Evolutionary conservation across 495 filamentous ascomycete genomes (phyloP).

Genomic region (Mytilinidion resinicola): DNA sequence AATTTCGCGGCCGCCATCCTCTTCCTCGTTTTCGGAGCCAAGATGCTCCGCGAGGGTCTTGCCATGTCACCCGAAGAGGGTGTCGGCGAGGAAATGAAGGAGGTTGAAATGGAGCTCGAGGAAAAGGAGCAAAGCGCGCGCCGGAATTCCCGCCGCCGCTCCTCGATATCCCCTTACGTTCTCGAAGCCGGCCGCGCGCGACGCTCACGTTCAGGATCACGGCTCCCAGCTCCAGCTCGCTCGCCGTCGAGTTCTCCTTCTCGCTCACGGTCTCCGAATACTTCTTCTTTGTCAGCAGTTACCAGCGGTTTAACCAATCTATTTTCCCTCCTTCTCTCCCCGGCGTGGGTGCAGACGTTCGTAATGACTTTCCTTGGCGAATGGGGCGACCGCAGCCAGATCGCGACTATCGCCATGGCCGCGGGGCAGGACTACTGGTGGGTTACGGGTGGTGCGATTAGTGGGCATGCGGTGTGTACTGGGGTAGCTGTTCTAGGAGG

Average conservation of each 20-base stretch:
- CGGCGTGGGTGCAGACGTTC: slow-evolving; percentile 98
- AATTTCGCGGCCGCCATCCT: slow-evolving; percentile 76
- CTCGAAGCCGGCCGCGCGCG: slow-evolving; percentile 56
- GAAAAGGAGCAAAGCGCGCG: slow-evolving; percentile 69
- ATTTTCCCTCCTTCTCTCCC: slow-evolving; percentile 77
- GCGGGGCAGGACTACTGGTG: slow-evolving; percentile 98
- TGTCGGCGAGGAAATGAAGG: slow-evolving; percentile 90
- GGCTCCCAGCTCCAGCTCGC: slow-evolving; percentile 53
- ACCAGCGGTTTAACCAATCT: slow-evolving; percentile 74
- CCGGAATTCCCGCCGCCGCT: slow-evolving; percentile 47
- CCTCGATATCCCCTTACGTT: slow-evolving; percentile 55
- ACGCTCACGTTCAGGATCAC: slow-evolving; percentile 54
- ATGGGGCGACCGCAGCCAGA: slow-evolving; percentile 97
- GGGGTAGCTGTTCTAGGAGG: slow-evolving; percentile 90
- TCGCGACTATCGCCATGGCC: slow-evolving; percentile 98
- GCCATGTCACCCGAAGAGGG: slow-evolving; percentile 83
- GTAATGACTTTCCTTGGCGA: slow-evolving; percentile 98
- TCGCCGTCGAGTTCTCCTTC: slow-evolving; percentile 56
- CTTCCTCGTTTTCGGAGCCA: slow-evolving; percentile 83
- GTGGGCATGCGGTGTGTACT: slow-evolving; percentile 84
- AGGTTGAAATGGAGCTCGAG: slow-evolving; percentile 90
- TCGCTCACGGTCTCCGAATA: slow-evolving; percentile 51
- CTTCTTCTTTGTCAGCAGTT: slow-evolving; percentile 32
- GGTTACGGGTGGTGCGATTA: slow-evolving; percentile 85
- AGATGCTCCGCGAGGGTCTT: slow-evolving; percentile 79